Conservation (phyloP, 805 yeast species). For the Hanseniaspora valbyensis region DNA sequence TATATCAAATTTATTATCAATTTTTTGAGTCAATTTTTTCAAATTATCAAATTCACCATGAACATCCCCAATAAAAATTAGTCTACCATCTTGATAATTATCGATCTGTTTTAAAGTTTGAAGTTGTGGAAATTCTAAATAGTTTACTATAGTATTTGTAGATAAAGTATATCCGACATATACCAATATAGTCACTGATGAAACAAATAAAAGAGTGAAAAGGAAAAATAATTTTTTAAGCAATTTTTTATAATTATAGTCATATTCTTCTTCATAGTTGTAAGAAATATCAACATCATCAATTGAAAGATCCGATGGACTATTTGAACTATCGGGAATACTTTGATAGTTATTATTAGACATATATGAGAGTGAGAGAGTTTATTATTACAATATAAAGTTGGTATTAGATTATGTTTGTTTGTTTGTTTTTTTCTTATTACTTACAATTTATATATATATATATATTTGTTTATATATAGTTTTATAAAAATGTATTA, state of each 20-base stretch:
- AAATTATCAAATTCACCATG: constrained; percentile 66
- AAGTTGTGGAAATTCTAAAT: constrained; percentile 1
- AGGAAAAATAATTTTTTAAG: neutral
- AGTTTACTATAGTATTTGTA: neutral
- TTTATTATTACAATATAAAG: too few relatives aligned
- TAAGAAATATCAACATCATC: neutral
- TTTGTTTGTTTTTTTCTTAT: too few relatives aligned
- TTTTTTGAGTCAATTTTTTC: constrained; percentile 30
- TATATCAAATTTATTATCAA: neutral
- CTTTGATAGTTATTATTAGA: too few relatives aligned
- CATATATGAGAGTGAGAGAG: too few relatives aligned
- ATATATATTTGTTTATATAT: too few relatives aligned
- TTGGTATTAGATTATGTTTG: too few relatives aligned
- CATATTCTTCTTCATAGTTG: neutral
- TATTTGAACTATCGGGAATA: too few relatives aligned
- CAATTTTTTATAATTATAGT: neutral
- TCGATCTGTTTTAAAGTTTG: neutral
- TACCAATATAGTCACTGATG: neutral
- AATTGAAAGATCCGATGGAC: too few relatives aligned
- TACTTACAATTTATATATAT: too few relatives aligned
- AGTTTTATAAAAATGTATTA: too few relatives aligned
- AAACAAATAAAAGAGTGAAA: neutral
- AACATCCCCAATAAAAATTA: constrained; percentile 73
- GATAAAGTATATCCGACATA: neutral
- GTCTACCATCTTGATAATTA: constrained; percentile 27